phyloP scores from a whole-genome alignment of 2,329 filamentous ascomycete species.

The Scedosporium apiospermum region DNA sequence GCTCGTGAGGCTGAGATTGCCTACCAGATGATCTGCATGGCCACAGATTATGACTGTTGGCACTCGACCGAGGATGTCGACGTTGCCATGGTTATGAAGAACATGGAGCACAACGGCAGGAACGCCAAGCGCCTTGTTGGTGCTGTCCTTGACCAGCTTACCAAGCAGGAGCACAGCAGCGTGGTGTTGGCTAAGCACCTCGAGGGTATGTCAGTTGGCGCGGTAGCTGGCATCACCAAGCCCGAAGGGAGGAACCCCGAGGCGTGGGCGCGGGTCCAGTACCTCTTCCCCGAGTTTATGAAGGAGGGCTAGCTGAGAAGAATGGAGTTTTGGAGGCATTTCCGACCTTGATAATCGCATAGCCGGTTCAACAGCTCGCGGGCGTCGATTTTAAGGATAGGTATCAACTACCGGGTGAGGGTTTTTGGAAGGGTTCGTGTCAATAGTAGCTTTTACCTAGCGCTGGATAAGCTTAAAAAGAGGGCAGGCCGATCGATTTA shows the following conservation, averaged over 20 bases:
- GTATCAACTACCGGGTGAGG: constrained; percentile 1
- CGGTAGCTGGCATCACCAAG: constrained; percentile 74
- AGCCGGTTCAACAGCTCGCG: background rate
- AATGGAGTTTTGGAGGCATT: background rate
- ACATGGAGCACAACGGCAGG: constrained; percentile 87
- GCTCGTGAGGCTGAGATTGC: constrained; percentile 92
- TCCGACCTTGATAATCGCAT: background rate
- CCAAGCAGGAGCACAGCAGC: constrained; percentile 65
- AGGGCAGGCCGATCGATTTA: too few species aligned
- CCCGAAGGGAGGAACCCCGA: constrained; percentile 62
- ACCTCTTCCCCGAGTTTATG: constrained; percentile 79
- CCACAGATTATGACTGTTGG: constrained; percentile 99
- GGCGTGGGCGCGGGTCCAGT: constrained; percentile 71
- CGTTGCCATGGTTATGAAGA: constrained; percentile 92
- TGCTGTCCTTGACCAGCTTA: constrained; percentile 78
- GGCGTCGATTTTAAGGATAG: background rate
- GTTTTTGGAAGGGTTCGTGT: background rate
- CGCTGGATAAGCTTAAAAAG: background rate
- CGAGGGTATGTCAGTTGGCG: constrained; percentile 65
- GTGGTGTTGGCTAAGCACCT: constrained; percentile 74
- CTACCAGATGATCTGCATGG: constrained; percentile 99
- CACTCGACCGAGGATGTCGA: constrained; percentile 74
- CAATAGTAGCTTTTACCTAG: background rate
- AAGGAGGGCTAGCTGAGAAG: background rate
- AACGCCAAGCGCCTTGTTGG: constrained; percentile 82